A percentile compares a stretch with the other conserved stretches of the same genome.
Conservation (phyloP, 805 yeast species). For the Ogataea saltuana region DNA sequence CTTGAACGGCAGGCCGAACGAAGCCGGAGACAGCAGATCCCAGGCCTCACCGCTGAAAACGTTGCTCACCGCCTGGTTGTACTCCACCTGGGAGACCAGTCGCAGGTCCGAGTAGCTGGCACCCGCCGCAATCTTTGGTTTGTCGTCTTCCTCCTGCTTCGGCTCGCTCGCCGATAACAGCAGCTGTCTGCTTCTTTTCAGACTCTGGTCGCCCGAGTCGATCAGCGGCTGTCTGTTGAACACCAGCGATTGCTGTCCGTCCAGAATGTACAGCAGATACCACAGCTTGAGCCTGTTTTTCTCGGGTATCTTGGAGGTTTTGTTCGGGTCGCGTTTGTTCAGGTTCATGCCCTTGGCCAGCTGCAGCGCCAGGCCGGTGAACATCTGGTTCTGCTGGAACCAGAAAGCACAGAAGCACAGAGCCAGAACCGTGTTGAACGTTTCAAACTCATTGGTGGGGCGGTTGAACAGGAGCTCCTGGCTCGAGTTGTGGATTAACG, state of each 20-base stretch:
- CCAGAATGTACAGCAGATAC: conserved; percentile 65
- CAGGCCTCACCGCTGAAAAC: conserved; percentile 61
- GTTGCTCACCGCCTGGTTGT: conserved; percentile 60
- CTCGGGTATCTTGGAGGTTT: conserved; percentile 28
- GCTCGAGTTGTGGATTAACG: conserved; percentile 32
- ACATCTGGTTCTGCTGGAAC: conserved; percentile 64
- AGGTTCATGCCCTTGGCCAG: conserved; percentile 56
- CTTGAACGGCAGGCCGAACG: conserved; percentile 68
- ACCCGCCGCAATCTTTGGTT: conserved; percentile 5
- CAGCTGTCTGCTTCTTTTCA: conserved; percentile 44
- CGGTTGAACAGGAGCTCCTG: conserved; percentile 37
- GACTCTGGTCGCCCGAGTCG: conserved; percentile 44
- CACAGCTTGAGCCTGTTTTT: conserved; percentile 58
- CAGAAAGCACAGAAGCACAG: conserved; percentile 67
- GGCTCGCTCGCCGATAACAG: conserved; percentile 26
- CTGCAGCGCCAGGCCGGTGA: conserved; percentile 68
- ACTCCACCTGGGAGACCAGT: conserved; percentile 66
- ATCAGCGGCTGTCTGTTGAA: conserved; percentile 59
- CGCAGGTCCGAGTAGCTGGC: conserved; percentile 49
- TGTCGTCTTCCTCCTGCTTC: background rate
- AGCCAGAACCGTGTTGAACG: conserved; percentile 62
- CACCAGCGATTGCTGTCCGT: conserved; percentile 68
- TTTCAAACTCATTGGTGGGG: conserved; percentile 45
- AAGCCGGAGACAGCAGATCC: conserved; percentile 58
- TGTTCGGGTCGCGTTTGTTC: conserved; percentile 25